A percentile compares a stretch with the other conserved stretches of the same genome.
Evolutionary conservation across 768 basidiomycete species (phyloP).

Genomic region (Exidia glandulosa): DNA sequence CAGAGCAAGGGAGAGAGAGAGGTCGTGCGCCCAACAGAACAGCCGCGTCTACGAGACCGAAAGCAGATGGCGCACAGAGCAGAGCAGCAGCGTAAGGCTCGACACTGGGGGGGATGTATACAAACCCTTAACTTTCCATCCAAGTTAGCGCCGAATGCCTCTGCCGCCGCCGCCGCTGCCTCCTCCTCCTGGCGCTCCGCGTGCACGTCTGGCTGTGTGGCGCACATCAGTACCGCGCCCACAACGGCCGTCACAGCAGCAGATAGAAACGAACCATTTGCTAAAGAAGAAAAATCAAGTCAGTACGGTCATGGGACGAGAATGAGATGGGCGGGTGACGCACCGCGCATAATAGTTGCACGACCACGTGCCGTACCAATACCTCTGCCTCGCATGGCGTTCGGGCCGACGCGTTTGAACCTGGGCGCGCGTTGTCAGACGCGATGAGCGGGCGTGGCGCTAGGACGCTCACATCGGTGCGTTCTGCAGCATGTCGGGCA

Average conservation of each 20-base stretch:
- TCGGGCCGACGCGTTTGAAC: slow-evolving; percentile 98
- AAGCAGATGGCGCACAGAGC: not conserved
- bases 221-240: slow-evolving; percentile 9
- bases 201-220: slow-evolving; percentile 69
- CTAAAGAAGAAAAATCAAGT: slow-evolving; percentile 28
- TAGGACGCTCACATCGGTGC: slow-evolving; percentile 88
- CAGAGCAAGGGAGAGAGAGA: not conserved
- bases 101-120: no score
- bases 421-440: slow-evolving; percentile 30
- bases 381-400: slow-evolving; percentile 97
- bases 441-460: not conserved
- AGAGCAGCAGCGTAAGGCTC: slow-evolving; percentile 1
- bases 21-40: no score
- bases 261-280: slow-evolving; percentile 50
- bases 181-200: slow-evolving; percentile 71
- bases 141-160: slow-evolving; percentile 68
- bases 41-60: not conserved
- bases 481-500: slow-evolving; percentile 98
- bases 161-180: no score
- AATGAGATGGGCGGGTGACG: slow-evolving; percentile 21
- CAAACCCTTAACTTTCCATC: not conserved
- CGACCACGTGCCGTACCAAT: slow-evolving; percentile 98
- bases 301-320: slow-evolving; percentile 6
- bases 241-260: slow-evolving; percentile 5
- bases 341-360: slow-evolving; percentile 96